Evolutionary conservation across 306 rosid genomes (phyloP).

Genomic region (Vachellia collinsii): DNA sequence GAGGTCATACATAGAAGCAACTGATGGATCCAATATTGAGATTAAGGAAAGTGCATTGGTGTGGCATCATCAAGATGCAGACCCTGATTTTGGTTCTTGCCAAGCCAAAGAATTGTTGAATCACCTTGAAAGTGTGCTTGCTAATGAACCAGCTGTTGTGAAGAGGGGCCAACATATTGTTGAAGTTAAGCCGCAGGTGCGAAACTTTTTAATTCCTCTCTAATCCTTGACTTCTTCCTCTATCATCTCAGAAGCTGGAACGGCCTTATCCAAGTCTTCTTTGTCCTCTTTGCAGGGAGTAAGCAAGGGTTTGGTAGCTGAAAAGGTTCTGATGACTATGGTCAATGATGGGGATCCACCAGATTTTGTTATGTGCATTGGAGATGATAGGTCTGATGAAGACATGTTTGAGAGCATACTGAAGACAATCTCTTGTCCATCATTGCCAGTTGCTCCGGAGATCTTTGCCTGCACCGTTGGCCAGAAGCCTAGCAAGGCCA

Average conservation of each 20-base stretch:
- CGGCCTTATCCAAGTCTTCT: background rate
- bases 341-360: constrained; percentile 57
- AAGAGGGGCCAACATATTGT: constrained; percentile 80
- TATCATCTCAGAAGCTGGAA: constrained; percentile 28
- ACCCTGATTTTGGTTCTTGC: constrained; percentile 86
- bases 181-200: constrained; percentile 92
- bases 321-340: constrained; percentile 66
- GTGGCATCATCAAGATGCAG: constrained; percentile 94
- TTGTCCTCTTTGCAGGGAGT: constrained; percentile 61
- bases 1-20: constrained; percentile 74
- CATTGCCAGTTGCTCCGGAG: constrained; percentile 60
- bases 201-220: background rate
- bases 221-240: background rate
- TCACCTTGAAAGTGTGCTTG: constrained; percentile 76
- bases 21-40: constrained; percentile 85
- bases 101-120: constrained; percentile 81
- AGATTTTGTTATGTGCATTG: constrained; percentile 81
- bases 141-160: constrained; percentile 78
- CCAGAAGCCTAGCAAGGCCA: constrained; percentile 86
- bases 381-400: constrained; percentile 89
- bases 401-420: constrained; percentile 86
- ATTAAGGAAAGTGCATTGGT: constrained; percentile 79
- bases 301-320: constrained; percentile 78
- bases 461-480: constrained; percentile 88
- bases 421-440: constrained; percentile 56